Conservation (phyloP, 805 yeast genomes). For the Lachancea dasiensis region DNA sequence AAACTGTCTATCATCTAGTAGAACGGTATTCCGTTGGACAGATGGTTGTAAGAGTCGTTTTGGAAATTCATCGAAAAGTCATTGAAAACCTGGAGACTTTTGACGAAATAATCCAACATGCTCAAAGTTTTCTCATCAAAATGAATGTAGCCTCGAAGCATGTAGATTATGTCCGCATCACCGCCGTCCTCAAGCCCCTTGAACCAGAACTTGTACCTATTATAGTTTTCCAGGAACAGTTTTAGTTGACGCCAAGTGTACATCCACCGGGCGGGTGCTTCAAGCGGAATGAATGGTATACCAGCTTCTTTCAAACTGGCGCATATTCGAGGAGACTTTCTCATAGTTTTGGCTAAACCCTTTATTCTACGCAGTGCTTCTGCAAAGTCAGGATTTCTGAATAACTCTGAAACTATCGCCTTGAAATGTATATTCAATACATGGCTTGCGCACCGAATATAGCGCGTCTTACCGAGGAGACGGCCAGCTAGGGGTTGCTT, state of each 20-base stretch:
- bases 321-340: neutral
- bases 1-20: slow-evolving; percentile 6
- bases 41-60: slow-evolving; percentile 4
- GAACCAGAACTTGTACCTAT: slow-evolving; percentile 1
- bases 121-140: slow-evolving; percentile 1
- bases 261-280: slow-evolving; percentile 7
- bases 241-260: slow-evolving; percentile 10
- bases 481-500: slow-evolving; percentile 6
- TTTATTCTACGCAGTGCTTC: slow-evolving; percentile 3
- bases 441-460: slow-evolving; percentile 7
- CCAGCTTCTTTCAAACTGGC: slow-evolving; percentile 1
- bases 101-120: slow-evolving; percentile 7
- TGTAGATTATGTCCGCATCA: neutral
- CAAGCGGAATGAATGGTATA: slow-evolving; percentile 8
- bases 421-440: slow-evolving; percentile 3
- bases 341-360: slow-evolving; percentile 4
- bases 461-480: slow-evolving; percentile 5
- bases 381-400: neutral
- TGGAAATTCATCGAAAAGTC: slow-evolving; percentile 4
- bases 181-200: neutral
- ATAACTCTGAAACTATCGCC: slow-evolving; percentile 1
- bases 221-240: slow-evolving; percentile 5
- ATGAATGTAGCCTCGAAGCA: slow-evolving; percentile 1
- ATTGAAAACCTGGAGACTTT: slow-evolving; percentile 1
- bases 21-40: slow-evolving; percentile 6